Evolutionary conservation across 2,329 filamentous ascomycete species (phyloP), one percentile per base, ranked within the genome.

Genomic region (Aspergillus bombycis): DNA sequence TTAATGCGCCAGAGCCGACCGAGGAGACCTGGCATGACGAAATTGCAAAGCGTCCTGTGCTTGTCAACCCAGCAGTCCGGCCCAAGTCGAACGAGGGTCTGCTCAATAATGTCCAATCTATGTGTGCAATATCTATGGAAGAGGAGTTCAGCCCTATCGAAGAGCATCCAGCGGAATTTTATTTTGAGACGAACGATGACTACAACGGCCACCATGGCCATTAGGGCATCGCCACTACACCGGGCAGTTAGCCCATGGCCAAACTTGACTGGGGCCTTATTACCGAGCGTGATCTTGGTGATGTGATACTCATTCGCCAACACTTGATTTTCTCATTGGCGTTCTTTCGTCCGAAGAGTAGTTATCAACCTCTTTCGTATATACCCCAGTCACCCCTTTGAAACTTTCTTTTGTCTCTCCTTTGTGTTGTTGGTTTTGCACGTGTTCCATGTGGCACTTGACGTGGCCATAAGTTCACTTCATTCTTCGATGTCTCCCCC

Each of bases 11-110:
- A 11, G 65, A 66, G 28, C 57, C 62, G 50, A 36, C 72, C 71
- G 58, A 76, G 75, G 81, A 81, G 62, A 81, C 78, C 30, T 83
- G 84, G 73, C 84, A 87, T 64, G 80, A 73, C 21, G 83, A 82
- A 30, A 78, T 87, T 52, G 84, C 80, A 11, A 83, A 85, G 67
- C 84, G 86, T 57, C 86, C 88, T 9, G 88, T 87, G 0, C 81
- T 96, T 34, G 84, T 95, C 16, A 87, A 89, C 64, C 85, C 79
- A 8, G 57, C 78, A 10, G 77, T 85, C 30, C 83, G 86, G 19
- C 80, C 85, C n/a, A 88, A 86, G 70, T 91, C 88, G 1, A 83
- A 82, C 28, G 85, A 89, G 75, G 88, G 84, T 4, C 77, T 90
- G 3, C 75, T 89, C 11, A 84, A 84, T 61, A 83, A 84, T 58